Evolutionary conservation across 2,329 filamentous ascomycete genomes (phyloP), one percentile per base, ranked within the genome.

Genomic region (Apiospora arundinis): DNA sequence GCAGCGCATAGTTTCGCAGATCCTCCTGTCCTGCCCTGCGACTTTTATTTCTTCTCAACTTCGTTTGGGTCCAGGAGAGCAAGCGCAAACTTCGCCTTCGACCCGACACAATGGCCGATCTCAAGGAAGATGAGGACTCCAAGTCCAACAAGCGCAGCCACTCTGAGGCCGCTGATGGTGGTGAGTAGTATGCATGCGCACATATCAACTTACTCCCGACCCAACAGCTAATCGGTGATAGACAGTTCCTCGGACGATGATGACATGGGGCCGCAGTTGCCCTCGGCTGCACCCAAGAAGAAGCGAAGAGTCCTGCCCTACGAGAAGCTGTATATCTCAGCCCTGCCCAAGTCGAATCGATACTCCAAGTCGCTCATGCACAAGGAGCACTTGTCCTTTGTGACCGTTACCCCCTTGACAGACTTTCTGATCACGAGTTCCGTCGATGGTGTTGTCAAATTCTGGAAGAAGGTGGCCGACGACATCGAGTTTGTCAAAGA

Each of bases 311-410:
- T 93, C 77, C 90, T 99, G 2, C 94, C 94, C 1, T 95, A 98
- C 84, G 95, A 98, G 83, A 97, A 96, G 81, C 91, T 98, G 77
- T 98, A 98, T 83, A 86, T 98, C 74, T 93, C 94, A 72, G 95
- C 96, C 49, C 88, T 99, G 48, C 96, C 96, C 5, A 90, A 89
- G 68, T 93, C 94, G 25, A 78, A 87, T 48, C 92, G 94, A 65
- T 99, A 99, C 83, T 97, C 93, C 72, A 97, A 95, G 79, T 98
- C 96, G 65, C 87, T 99, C 78, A 99, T 99, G 97, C 96, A 99
- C 88, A 95, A 95, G 84, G 96, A 99, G 76, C 95, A 97, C 83
- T 84, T 99, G 68, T 90, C 92, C 71, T 98, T 95, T 78, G 90
- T 94, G 74, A 97, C 92, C 16, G 91, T 97, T 81, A 97, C 97